phyloP scores from a whole-genome alignment of 2,329 filamentous ascomycete genomes.

The Ophiostoma sp. region DNA sequence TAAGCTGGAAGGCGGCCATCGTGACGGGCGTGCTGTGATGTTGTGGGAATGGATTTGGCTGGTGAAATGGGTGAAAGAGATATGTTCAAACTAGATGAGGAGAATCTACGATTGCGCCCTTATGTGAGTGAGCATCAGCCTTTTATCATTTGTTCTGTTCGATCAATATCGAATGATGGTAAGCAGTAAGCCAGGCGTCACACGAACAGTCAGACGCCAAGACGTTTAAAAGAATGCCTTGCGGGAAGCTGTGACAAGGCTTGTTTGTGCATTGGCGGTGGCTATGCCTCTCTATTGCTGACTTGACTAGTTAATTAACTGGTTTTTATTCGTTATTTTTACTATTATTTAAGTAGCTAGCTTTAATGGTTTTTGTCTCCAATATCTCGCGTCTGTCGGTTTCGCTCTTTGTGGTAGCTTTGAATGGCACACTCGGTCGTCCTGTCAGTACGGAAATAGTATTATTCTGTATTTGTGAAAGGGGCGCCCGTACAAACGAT shows the following conservation, averaged over 20 bases:
- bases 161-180: not conserved
- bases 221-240: not conserved
- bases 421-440: not conserved
- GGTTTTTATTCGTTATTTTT: not conserved
- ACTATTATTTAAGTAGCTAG: not conserved
- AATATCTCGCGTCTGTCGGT: not conserved
- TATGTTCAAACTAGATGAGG: not conserved
- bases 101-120: not conserved
- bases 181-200: not conserved
- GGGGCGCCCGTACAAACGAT: not conserved
- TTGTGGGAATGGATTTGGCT: not conserved
- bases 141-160: not conserved
- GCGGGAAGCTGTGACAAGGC: not conserved
- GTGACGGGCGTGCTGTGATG: not conserved
- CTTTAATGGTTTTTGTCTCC: not conserved
- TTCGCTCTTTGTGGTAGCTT: not conserved
- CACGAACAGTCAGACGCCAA: not conserved
- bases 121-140: not conserved
- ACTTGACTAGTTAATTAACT: not conserved
- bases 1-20: constrained; percentile 18
- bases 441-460: not conserved
- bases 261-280: not conserved
- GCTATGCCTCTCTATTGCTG: not conserved
- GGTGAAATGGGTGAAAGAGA: not conserved
- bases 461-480: not conserved